phyloP scores from a whole-genome alignment of 2,329 filamentous ascomycete species.

The Claviceps humidiphila region DNA sequence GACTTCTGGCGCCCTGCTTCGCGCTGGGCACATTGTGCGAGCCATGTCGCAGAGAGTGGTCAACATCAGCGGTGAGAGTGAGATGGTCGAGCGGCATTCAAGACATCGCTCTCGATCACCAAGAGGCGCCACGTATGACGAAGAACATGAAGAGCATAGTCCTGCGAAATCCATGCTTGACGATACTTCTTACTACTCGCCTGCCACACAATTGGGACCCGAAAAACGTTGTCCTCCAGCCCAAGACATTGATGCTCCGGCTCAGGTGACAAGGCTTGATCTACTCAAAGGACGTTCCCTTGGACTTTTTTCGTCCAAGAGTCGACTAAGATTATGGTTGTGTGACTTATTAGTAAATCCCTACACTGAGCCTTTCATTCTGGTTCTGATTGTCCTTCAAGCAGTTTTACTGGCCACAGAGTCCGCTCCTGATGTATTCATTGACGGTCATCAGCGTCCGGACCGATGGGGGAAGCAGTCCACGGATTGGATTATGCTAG shows the following conservation, averaged over 20 bases:
- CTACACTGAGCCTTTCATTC: conserved; percentile 71
- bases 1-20: conserved; percentile 48
- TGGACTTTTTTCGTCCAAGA: conserved; percentile 72
- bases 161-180: conserved; percentile 22
- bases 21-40: conserved; percentile 63
- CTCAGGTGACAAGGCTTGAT: conserved; percentile 34
- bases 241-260: conserved; percentile 1
- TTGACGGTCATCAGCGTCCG: conserved; percentile 45
- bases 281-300: conserved; percentile 77
- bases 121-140: conserved; percentile 26
- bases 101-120: conserved; percentile 46
- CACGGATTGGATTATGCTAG: conserved; percentile 72
- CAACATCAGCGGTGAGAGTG: conserved; percentile 87
- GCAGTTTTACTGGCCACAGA: conserved; percentile 80
- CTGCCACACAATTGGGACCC: conserved; percentile 26
- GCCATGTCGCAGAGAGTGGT: conserved; percentile 95
- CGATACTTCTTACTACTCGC: conserved; percentile 40
- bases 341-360: conserved; percentile 80
- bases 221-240: conserved; percentile 29
- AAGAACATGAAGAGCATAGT: conserved; percentile 13
- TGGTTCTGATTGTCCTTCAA: conserved; percentile 79
- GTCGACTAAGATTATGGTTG: conserved; percentile 56
- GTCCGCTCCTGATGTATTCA: conserved; percentile 57
- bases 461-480: conserved; percentile 50
- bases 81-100: conserved; percentile 62